Base-by-base conservation (phyloP, 768 basidiomycete species). In the Terana coerulea region DNA sequence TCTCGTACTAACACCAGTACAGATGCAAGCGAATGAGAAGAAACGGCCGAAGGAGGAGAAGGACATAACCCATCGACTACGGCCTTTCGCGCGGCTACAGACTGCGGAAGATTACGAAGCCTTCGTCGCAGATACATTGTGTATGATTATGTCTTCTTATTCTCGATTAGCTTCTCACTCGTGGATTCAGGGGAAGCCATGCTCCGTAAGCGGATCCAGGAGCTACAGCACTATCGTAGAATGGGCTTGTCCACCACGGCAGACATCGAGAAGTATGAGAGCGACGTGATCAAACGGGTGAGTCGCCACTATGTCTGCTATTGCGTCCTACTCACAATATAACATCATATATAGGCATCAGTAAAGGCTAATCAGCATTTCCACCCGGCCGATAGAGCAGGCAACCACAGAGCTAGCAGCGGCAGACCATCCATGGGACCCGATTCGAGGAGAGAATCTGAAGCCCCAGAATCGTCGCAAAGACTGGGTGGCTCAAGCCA, bases 21-120 rank as follows among this genome's bases (percentile, higher is more conserved):
- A 97, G 95, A 88, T 93, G 74, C 85, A 89, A 76, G 89, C 91
- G 9, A 78, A 79, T 2, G 95, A 99, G 59, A 89, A 95, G 72
- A 98, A 97, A 65, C 76, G 92, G 15, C 79, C 80, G 7, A 86
- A 88, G 60, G 95, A 98, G 55, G 95, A 98, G 61, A 83, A 88
- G 57, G 97, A 98, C 55, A 85, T 98, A 49, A 69, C 93, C 21
- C 84, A 91, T 59, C 83, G 94, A 22, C 76, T 95, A 49, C 88
- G 95, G 57, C 91, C 93, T 2, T 98, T 98, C 67, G 82, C 95
- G 24, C 82, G 86, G 47, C 72, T 98, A 30, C 94, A 97, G 65
- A 94, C 92, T 0, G 86, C 88, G 1, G 83, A 89, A 52, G 95
- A 99, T 62, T 95, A 87, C 59, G 97, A 99, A 65, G 75, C 75